Evolutionary conservation across 2,329 filamentous ascomycete genomes (phyloP).

Genomic region (Xylariaceae sp.): DNA sequence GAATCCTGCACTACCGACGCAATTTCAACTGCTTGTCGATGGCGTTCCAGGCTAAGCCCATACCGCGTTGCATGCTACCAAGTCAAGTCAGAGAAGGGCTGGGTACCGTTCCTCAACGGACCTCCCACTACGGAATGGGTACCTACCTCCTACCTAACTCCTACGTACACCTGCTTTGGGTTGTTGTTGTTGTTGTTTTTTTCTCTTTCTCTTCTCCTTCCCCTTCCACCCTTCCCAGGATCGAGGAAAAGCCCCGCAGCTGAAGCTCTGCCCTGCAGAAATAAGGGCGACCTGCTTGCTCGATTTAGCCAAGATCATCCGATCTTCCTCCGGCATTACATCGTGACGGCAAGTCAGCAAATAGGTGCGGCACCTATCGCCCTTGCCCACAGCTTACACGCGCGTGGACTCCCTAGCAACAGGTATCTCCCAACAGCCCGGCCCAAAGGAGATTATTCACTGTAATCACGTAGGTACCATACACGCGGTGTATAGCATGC

Average conservation of each 20-base stretch:
- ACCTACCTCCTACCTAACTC: neutral
- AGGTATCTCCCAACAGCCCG: too few species aligned
- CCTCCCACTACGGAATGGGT: neutral
- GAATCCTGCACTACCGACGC: constrained; percentile 12
- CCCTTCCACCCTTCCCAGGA: constrained; percentile 3
- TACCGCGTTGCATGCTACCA: neutral
- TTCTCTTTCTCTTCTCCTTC: neutral
- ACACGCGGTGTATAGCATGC: too few species aligned
- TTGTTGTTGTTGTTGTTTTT: too few species aligned
- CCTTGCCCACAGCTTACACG: neutral
- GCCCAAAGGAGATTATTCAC: too few species aligned
- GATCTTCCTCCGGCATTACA: constrained; percentile 12
- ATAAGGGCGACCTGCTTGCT: constrained; percentile 13
- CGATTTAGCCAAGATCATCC: constrained; percentile 14
- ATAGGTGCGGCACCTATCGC: constrained; percentile 9
- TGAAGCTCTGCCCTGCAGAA: constrained; percentile 15
- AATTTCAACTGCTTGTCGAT: constrained; percentile 19
- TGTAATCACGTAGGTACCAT: too few species aligned
- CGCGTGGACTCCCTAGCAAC: neutral
- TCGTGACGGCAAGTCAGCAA: constrained; percentile 16
- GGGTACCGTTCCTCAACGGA: neutral
- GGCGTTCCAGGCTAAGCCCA: constrained; percentile 11
- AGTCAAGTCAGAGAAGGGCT: too few species aligned
- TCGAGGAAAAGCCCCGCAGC: constrained; percentile 11
- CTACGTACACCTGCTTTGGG: too few species aligned